Evolutionary conservation across 768 basidiomycete species (phyloP).

Genomic region (Mycena vulgaris): DNA sequence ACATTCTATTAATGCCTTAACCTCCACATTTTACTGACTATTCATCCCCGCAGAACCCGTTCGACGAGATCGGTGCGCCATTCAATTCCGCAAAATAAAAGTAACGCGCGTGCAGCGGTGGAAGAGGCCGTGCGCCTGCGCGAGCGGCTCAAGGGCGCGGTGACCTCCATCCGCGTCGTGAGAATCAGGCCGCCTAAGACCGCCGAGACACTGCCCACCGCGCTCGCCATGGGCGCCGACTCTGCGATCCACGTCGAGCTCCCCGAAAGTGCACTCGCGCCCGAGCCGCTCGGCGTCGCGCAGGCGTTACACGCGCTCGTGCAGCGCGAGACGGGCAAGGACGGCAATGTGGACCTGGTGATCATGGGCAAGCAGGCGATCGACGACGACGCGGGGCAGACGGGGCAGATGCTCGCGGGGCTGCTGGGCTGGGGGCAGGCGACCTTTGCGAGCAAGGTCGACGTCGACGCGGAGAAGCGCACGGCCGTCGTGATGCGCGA

Average conservation of each 20-base stretch:
- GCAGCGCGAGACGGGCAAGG: constrained; percentile 64
- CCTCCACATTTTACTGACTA: too few relatives aligned
- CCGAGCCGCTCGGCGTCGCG: constrained; percentile 94
- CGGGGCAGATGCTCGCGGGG: constrained; percentile 97
- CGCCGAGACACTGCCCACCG: constrained; percentile 92
- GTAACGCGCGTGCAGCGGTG: constrained; percentile 80
- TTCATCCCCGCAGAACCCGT: constrained; percentile 92
- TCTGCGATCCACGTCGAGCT: constrained; percentile 91
- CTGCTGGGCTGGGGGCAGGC: constrained; percentile 94
- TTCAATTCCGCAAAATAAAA: too few relatives aligned
- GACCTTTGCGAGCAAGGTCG: constrained; percentile 93
- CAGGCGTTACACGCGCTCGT: constrained; percentile 87
- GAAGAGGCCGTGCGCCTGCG: constrained; percentile 98
- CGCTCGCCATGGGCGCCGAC: constrained; percentile 98
- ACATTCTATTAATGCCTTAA: too few relatives aligned
- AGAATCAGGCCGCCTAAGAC: constrained; percentile 95
- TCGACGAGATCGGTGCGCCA: constrained; percentile 96
- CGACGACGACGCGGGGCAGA: constrained; percentile 96
- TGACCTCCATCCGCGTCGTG: constrained; percentile 91
- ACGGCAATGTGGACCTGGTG: constrained; percentile 82
- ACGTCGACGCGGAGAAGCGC: constrained; percentile 74
- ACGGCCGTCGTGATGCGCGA: constrained; percentile 86
- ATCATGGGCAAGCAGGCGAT: constrained; percentile 99
- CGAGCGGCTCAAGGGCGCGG: constrained; percentile 80
- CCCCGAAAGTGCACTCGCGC: constrained; percentile 77